phyloP scores from a whole-genome alignment of 2,329 filamentous ascomycete genomes.

The Epichloe glyceriae region DNA sequence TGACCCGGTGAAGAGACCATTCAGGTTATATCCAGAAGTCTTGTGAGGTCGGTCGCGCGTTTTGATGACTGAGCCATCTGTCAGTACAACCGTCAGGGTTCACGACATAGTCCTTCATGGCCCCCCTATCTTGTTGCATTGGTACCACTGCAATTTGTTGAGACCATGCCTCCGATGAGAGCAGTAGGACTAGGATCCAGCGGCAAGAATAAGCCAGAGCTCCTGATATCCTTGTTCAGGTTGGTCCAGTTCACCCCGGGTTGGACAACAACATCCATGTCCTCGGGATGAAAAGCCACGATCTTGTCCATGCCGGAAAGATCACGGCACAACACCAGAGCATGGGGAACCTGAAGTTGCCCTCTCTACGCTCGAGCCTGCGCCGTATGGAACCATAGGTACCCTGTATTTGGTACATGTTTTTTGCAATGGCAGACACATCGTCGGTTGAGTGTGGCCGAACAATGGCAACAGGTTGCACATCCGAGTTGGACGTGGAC shows the following conservation, averaged over 20 bases:
- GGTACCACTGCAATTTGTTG: conserved; percentile 53
- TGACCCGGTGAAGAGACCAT: conserved; percentile 53
- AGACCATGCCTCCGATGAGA: conserved; percentile 46
- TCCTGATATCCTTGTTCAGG: conserved; percentile 50
- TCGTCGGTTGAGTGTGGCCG: conserved; percentile 53
- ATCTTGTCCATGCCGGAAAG: conserved; percentile 56
- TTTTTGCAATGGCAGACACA: conserved; percentile 47
- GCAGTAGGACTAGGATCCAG: conserved; percentile 54
- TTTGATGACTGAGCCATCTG: conserved; percentile 54
- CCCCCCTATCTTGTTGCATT: conserved; percentile 55
- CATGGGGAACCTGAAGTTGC: conserved; percentile 55
- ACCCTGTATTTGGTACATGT: conserved; percentile 49
- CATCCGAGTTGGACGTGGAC: conserved; percentile 53
- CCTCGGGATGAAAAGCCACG: conserved; percentile 49
- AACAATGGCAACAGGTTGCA: conserved; percentile 50
- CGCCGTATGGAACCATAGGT: conserved; percentile 64
- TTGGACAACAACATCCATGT: conserved; percentile 61
- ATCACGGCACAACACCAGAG: conserved; percentile 58
- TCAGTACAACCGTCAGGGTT: conserved; percentile 57
- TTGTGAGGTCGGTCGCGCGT: conserved; percentile 55
- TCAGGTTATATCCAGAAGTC: conserved; percentile 59
- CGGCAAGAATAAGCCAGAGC: conserved; percentile 53
- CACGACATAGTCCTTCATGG: conserved; percentile 66
- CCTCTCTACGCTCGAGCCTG: conserved; percentile 61
- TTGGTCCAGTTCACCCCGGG: conserved; percentile 56